Conservation (phyloP, 2,329 filamentous ascomycete species). For the Pseudogymnoascus sp. region DNA sequence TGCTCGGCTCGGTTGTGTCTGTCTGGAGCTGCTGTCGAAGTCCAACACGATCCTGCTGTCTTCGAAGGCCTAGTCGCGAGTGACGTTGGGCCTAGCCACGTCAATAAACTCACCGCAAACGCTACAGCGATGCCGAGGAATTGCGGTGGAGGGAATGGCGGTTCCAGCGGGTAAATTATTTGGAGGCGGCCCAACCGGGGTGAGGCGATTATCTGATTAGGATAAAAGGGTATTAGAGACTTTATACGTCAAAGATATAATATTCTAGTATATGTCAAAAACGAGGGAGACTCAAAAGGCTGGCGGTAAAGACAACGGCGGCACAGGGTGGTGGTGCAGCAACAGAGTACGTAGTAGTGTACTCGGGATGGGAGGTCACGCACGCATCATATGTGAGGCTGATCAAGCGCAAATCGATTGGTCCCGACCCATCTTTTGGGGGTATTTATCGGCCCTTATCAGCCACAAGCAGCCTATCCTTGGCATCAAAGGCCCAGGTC, state of each 20-base stretch:
- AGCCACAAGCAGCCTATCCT: background rate
- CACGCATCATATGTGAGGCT: slow-evolving; percentile 8
- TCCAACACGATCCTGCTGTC: background rate
- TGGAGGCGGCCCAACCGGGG: background rate
- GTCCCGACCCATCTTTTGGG: slow-evolving; percentile 5
- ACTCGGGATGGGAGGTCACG: slow-evolving; percentile 5
- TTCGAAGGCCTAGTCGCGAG: background rate
- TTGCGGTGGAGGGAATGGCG: slow-evolving; percentile 4
- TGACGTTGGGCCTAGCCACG: background rate
- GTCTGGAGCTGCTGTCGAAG: background rate
- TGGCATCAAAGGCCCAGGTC: background rate
- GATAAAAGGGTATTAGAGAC: background rate
- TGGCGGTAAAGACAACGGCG: background rate
- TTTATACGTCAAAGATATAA: background rate
- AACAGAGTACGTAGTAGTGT: background rate
- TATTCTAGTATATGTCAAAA: slow-evolving; percentile 1
- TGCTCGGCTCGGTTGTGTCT: background rate
- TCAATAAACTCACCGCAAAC: background rate
- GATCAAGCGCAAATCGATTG: slow-evolving; percentile 7
- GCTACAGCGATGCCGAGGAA: background rate
- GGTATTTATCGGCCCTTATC: slow-evolving; percentile 7
- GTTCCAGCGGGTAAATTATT: slow-evolving; percentile 4
- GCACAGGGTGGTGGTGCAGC: background rate
- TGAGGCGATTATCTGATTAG: background rate
- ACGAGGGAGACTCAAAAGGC: background rate